Percentiles rank a stretch among this genome's conserved stretches.
Evolutionary conservation across 148 eudicot genomes (phyloP).

Genomic region (Cornus controversa): DNA sequence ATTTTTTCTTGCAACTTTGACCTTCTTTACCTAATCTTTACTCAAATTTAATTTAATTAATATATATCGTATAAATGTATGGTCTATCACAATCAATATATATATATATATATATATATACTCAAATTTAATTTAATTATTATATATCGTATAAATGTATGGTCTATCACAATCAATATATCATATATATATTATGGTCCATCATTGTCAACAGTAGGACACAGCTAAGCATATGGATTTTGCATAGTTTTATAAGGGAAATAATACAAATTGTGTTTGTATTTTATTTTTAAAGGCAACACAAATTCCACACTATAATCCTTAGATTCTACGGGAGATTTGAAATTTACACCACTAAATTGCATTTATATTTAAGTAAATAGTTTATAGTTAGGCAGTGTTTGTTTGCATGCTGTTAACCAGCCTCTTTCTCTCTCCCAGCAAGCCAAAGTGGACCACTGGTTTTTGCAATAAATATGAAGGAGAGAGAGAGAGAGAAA

Average conservation of each 20-base stretch:
- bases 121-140: not conserved
- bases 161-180: not conserved
- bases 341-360: not conserved
- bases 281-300: not conserved
- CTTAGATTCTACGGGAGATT: not conserved
- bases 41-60: not conserved
- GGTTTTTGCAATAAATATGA: too few species aligned
- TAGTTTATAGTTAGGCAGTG: not conserved
- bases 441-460: too few species aligned
- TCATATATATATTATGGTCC: not conserved
- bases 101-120: not conserved
- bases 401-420: not conserved
- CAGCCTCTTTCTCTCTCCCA: too few species aligned
- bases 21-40: not conserved
- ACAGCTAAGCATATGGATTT: not conserved
- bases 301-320: not conserved
- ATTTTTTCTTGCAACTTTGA: conserved; percentile 9
- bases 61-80: not conserved
- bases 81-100: not conserved
- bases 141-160: not conserved
- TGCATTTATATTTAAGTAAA: too few species aligned
- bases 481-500: too few species aligned
- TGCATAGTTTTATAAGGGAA: not conserved
- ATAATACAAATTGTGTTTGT: not conserved
- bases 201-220: not conserved